Evolutionary conservation across 2,329 filamentous ascomycete genomes (phyloP).

Genomic region (Cercospora zeina): DNA sequence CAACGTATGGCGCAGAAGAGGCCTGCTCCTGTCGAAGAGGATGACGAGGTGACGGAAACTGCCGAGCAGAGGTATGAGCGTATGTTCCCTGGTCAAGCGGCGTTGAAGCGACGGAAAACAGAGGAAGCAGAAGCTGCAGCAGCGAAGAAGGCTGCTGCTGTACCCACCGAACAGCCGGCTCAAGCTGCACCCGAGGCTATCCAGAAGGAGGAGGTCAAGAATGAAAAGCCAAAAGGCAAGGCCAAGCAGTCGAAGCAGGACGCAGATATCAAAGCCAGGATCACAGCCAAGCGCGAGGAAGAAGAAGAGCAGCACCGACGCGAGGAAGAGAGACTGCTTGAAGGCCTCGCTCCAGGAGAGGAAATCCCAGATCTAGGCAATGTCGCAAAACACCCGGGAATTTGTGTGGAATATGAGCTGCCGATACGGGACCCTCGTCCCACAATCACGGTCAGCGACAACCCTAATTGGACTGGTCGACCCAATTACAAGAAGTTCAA

Average conservation of each 20-base stretch:
- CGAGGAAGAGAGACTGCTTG: constrained; percentile 63
- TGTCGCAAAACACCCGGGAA: constrained; percentile 45
- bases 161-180: constrained; percentile 9
- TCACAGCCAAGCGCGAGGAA: constrained; percentile 51
- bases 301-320: constrained; percentile 57
- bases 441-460: constrained; percentile 12
- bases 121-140: constrained; percentile 45
- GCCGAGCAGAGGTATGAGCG: constrained; percentile 62
- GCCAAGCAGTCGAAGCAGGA: constrained; percentile 39
- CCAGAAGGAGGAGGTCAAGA: constrained; percentile 31
- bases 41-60: constrained; percentile 28
- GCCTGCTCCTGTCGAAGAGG: constrained; percentile 29
- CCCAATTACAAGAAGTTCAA: constrained; percentile 94
- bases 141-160: constrained; percentile 5
- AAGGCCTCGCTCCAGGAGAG: constrained; percentile 69
- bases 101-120: constrained; percentile 74
- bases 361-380: constrained; percentile 66
- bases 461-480: constrained; percentile 75
- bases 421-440: constrained; percentile 39
- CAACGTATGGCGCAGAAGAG: constrained; percentile 35
- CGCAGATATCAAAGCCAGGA: constrained; percentile 17
- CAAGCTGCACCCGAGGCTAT: neutral
- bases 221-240: constrained; percentile 46
- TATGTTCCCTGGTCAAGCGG: constrained; percentile 73
- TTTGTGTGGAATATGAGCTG: constrained; percentile 68